Conservation (phyloP, 805 yeast genomes). For the Pichia cabralensis region DNA sequence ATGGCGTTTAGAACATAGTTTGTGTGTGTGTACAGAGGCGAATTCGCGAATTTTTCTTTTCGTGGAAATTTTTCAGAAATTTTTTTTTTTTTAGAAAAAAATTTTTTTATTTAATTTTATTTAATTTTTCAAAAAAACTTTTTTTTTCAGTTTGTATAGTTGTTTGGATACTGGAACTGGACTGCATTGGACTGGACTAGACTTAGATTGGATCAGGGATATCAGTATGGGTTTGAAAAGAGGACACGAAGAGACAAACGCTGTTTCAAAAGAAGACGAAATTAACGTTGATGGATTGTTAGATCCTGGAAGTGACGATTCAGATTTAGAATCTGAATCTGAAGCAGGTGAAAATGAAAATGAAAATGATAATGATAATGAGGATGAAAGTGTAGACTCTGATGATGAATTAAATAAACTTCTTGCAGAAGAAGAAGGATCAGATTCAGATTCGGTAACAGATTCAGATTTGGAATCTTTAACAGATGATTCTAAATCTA, state of each 20-base stretch:
- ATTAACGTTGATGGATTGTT: conserved; percentile 28
- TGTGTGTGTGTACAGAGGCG: neutral
- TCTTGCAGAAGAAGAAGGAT: conserved; percentile 35
- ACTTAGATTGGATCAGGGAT: too few relatives aligned
- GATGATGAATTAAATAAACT: conserved; percentile 57
- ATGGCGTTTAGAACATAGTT: conserved; percentile 2
- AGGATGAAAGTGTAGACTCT: conserved; percentile 33
- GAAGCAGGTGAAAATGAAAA: conserved; percentile 14
- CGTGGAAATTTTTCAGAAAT: too few relatives aligned
- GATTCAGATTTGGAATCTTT: conserved; percentile 35
- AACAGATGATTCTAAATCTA: conserved; percentile 31
- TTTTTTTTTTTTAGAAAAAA: neutral
- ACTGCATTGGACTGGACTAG: too few relatives aligned
- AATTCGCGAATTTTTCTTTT: neutral
- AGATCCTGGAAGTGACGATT: conserved; percentile 33
- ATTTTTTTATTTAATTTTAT: too few relatives aligned
- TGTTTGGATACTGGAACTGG: too few relatives aligned
- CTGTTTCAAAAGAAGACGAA: conserved; percentile 18
- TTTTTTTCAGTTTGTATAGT: neutral
- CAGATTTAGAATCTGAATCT: conserved; percentile 13
- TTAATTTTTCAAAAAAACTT: neutral
- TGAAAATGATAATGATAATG: conserved; percentile 17
- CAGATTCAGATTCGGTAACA: conserved; percentile 35
- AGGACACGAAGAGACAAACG: conserved; percentile 16
- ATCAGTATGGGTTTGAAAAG: too few relatives aligned